These are phyloP conservation scores for Phaeosphaeriaceae sp. DNA, from an alignment of 2,329 filamentous ascomycete genomes.

Conservation along the genomic window DNA sequence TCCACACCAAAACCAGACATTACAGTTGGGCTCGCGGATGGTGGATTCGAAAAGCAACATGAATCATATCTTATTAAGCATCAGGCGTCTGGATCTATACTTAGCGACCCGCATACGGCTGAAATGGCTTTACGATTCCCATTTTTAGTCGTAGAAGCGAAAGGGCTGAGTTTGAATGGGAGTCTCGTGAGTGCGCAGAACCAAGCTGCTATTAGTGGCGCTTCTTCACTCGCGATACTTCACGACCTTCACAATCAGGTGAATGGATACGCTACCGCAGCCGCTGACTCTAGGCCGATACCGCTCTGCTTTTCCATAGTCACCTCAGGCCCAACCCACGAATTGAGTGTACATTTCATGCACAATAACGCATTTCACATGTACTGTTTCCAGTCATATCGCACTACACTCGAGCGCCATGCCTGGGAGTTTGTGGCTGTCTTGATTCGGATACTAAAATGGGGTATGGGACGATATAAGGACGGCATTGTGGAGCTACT, in stretches of 20 bases:
- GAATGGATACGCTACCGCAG: not conserved
- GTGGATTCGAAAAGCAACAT: constrained; percentile 8
- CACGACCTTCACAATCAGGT: constrained; percentile 17
- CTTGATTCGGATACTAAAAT: not conserved
- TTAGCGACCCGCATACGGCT: constrained; percentile 22
- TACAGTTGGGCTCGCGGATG: constrained; percentile 18
- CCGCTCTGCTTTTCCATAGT: not conserved
- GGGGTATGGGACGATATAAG: not conserved
- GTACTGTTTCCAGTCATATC: not conserved
- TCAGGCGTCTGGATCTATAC: constrained; percentile 15
- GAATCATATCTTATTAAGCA: constrained; percentile 11
- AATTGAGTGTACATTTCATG: constrained; percentile 15
- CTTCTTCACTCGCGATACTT: constrained; percentile 21
- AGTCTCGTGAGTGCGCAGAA: constrained; percentile 24
- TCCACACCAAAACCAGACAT: constrained; percentile 27
- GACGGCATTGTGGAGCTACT: not conserved
- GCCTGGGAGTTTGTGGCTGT: not conserved
- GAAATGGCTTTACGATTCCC: constrained; percentile 25
- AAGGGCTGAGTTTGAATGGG: constrained; percentile 19
- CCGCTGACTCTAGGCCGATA: not conserved
- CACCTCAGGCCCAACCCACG: constrained; percentile 13
- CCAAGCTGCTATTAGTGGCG: constrained; percentile 22
- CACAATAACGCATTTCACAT: not conserved
- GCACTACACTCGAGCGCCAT: not conserved
- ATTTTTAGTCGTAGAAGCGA: constrained; percentile 23